Evolutionary conservation across 768 basidiomycete genomes (phyloP), one percentile per base, ranked within the genome.

Genomic region (Mycena filopes): DNA sequence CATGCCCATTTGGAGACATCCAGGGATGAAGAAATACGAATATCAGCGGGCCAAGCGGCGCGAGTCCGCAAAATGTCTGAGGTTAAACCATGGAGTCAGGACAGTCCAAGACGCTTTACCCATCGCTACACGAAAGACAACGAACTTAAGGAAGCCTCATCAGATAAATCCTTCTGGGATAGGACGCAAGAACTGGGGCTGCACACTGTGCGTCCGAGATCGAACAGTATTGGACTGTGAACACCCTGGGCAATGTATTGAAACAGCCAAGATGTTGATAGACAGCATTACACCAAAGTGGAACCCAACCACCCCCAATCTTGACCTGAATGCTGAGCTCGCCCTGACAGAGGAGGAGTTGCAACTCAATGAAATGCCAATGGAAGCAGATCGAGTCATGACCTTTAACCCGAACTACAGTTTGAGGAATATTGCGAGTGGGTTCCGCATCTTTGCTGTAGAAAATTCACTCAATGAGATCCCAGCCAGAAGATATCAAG

Each of bases 101-200:
- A 38, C 21, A 20, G 51, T 54, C 11, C 31, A 23, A n/a, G 51
- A 54, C 38, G 18, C 20, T 18, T 20, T 54, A 11, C 4, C 12
- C 16, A 41, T 54, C n/a, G 51, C 51, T n/a, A 23, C 21, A 9
- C 31, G 36, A 18, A 36, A n/a, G 18, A 54, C 51, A 21, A 38
- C 25, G 5, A 31, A 36, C 12, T 10, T 31, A n/a, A 36, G 31
- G 23, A 54, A 54, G n/a, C 51, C 51, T 6, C 51, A 54, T n/a
- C 31, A 36, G n/a, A 18, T 36, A 31, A 54, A 54, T n/a, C 51
- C 51, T 16, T 54, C 51, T 20, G 51, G 51, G n/a, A 54, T 54
- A 25, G 51, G 51, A 18, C 51, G 40, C 4, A 54, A 23, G 18
- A 54, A 36, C 18, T 54, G 51, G 15, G 51, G 31, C 15, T 54